Percentiles rank a stretch among this genome's conserved stretches.
Evolutionary conservation across 306 rosid species (phyloP).

Genomic region (Gastrolobium villosum): DNA sequence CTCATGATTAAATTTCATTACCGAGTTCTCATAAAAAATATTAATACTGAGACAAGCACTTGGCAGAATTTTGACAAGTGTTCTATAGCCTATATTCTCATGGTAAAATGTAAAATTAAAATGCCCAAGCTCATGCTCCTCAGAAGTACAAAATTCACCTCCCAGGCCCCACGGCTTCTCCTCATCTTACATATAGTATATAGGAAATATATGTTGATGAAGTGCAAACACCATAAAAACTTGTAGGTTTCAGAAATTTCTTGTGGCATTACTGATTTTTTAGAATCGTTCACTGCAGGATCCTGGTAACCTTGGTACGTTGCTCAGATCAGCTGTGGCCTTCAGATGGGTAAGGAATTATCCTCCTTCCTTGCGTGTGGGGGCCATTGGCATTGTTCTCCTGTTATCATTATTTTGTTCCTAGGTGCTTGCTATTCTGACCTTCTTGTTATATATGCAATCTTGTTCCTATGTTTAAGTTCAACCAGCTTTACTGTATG

Average conservation of each 20-base stretch:
- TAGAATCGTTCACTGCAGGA: constrained; percentile 70
- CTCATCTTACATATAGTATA: not conserved
- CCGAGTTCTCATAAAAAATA: not conserved
- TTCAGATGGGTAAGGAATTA: constrained; percentile 84
- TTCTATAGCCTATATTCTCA: constrained; percentile 35
- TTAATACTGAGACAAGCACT: not conserved
- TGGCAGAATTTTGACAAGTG: not conserved
- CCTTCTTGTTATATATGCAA: constrained; percentile 12
- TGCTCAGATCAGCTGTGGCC: constrained; percentile 90
- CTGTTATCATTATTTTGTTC: not conserved
- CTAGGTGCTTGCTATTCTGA: constrained; percentile 17
- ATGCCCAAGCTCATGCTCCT: not conserved
- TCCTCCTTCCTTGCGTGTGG: not conserved
- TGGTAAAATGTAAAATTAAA: not conserved
- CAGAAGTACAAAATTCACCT: not conserved
- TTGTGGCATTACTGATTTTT: constrained; percentile 44
- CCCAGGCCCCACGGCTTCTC: not conserved
- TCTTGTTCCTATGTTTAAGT: constrained; percentile 21
- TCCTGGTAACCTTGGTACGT: constrained; percentile 91
- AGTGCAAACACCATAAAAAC: constrained; percentile 4
- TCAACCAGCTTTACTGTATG: not conserved
- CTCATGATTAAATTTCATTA: not conserved
- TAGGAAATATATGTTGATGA: not conserved
- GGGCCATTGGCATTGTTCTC: constrained; percentile 1
- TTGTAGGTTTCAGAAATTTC: constrained; percentile 45